Base-by-base conservation (phyloP, 345 rosid species). In the Viola odorata region DNA sequence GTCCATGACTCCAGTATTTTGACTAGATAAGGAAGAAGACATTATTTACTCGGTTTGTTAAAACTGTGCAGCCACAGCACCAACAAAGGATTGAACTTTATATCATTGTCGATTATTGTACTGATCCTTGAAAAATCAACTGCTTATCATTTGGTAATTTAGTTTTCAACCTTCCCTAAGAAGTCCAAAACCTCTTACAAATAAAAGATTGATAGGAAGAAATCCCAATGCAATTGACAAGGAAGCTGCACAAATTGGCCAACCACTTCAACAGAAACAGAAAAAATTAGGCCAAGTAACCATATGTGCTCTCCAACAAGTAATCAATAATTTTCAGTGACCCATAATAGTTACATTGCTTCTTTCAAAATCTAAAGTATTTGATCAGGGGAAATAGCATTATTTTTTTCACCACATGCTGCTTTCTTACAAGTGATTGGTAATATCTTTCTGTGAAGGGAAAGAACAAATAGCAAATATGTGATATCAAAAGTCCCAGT, bases 261-360 rank as follows among this genome's bases (percentile, higher is more conserved):
- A 37, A 47, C 53, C 7, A 55, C 45, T 56, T 45, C 53, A 55
- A 55, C 68, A 11, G 41, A 12, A 54, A 12, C 14, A 39, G 40
- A 37, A 37, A 56, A 14, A 3, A 23, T 53, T 42, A 63, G 23
- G 12, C 7, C 41, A 41, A 41, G 39, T 12, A 48, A 41, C 41
- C 48, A 63, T 17, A n/a, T 2, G 12, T 50, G 57, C 17, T 62
- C 64, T 47, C 40, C 56, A 38, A 52, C 17, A 50, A 51, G 45
- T 61, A 50, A 47, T 53, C 13, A 0, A 7, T 50, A 38, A 61
- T 3, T 38, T 61, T 41, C 9, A 23, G 1, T 23, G 32, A 23
- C 32, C 32, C 32, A 23, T 1, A 23, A 23, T 23, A 23, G 32
- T 23, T 23, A 23, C 32, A 23, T 23, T 23, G 1, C 32, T 23